A percentile compares a stretch with the other conserved stretches of the same genome.
phyloP scores from a whole-genome alignment of 768 basidiomycete species.

The Zangia roseola region DNA sequence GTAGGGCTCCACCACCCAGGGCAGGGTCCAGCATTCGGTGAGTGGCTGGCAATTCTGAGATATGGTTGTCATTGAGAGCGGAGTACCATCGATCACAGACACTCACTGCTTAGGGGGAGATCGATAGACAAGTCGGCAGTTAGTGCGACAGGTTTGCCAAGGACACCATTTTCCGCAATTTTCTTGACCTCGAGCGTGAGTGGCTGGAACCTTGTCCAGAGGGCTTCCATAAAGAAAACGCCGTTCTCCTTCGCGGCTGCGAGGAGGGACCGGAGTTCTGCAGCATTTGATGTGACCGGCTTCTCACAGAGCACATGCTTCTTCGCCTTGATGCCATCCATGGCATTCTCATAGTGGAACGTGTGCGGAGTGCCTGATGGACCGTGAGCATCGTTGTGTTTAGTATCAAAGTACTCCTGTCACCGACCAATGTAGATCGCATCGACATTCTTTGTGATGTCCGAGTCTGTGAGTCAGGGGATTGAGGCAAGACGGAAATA shows the following conservation, averaged over 20 bases:
- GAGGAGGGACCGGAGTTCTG: constrained; percentile 73
- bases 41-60: constrained; percentile 58
- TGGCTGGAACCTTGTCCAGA: constrained; percentile 86
- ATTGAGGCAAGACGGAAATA: neutral
- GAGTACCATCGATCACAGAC: neutral
- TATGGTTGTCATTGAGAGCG: neutral
- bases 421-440: constrained; percentile 69
- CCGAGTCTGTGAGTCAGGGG: neutral
- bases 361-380: constrained; percentile 80
- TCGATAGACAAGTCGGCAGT: constrained; percentile 78
- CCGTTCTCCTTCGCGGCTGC: constrained; percentile 72
- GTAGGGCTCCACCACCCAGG: constrained; percentile 79
- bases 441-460: constrained; percentile 57
- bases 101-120: constrained; percentile 60
- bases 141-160: constrained; percentile 65
- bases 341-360: constrained; percentile 73
- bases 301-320: constrained; percentile 92
- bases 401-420: neutral
- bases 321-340: constrained; percentile 71
- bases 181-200: constrained; percentile 62
- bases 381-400: neutral
- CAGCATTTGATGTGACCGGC: constrained; percentile 74
- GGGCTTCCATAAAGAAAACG: constrained; percentile 90
- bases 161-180: constrained; percentile 56
- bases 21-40: constrained; percentile 77